Conservation (phyloP, 768 basidiomycete species). For the Rhodotorula babjevae region DNA sequence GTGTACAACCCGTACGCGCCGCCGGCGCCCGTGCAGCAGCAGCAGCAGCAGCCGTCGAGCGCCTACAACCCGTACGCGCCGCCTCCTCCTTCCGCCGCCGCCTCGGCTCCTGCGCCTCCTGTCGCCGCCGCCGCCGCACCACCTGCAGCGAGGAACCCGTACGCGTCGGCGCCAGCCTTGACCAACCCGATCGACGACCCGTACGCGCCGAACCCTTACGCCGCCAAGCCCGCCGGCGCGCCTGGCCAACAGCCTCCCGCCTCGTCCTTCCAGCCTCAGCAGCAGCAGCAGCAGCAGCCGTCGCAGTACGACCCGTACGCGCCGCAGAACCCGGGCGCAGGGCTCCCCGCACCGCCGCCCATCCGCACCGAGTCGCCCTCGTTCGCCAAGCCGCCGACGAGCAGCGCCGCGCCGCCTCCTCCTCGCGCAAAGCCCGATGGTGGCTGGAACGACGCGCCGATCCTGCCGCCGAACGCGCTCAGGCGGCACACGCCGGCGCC, state of each 20-base stretch:
- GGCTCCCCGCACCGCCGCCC: conserved; percentile 31
- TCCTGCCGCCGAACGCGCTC: not conserved
- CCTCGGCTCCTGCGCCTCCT: not conserved
- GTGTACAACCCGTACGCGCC: conserved; percentile 15
- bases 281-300: not conserved
- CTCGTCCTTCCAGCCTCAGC: too few relatives aligned
- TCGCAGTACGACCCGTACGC: not conserved
- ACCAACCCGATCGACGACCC: conserved; percentile 43
- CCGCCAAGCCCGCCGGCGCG: not conserved
- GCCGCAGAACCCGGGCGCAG: conserved; percentile 14
- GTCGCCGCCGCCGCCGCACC: not conserved
- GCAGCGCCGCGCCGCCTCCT: conserved; percentile 19
- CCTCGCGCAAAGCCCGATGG: conserved; percentile 27
- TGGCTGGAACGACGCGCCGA: conserved; percentile 37
- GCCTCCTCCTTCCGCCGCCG: not conserved
- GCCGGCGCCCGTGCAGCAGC: not conserved
- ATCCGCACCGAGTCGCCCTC: conserved; percentile 29
- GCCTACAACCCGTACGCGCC: conserved; percentile 16
- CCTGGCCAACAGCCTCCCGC: not conserved
- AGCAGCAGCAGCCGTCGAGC: conserved; percentile 18
- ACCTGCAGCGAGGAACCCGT: conserved; percentile 33
- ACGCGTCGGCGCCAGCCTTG: conserved; percentile 36
- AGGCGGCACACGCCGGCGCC: conserved; percentile 27
- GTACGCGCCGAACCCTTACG: conserved; percentile 37
- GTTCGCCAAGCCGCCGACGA: not conserved